Base-by-base conservation (phyloP, 306 rosid species). In the Alnus glutinosa region DNA sequence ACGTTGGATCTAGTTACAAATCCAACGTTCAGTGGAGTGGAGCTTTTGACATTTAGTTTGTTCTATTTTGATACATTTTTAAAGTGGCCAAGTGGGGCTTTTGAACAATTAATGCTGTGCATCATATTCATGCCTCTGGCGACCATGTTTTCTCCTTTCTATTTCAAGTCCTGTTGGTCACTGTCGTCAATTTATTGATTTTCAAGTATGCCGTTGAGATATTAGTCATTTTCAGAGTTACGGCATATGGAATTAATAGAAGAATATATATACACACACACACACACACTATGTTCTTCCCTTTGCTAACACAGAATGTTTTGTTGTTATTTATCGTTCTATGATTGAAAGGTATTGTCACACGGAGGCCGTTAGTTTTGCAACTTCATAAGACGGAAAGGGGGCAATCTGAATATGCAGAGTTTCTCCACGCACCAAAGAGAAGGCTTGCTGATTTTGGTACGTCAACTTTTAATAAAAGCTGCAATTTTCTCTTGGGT, bases 401-500 rank as follows among this genome's bases (percentile, higher is more conserved):
- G 1, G 98, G 98, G 59, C 86, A 84, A 61, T 61, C 89, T 68
- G 99, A 96, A 37, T 96, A 96, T 81, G 98, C 98, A 3, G 99
- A 96, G 87, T 96, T 96, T 88, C 99, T 96, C 83, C 99, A 96
- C 84, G 77, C 90, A 28, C 96, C 98, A 2, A 90, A 90, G 85
- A 91, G 78, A 92, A 91, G 82, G 83, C 88, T 89, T 42, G 44
- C 89, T 4, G 99, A 93, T 90, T 96, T 93, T 34, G 98, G 99
- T 93, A 85, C 57, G 77, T 80, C 18, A 69, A 71, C 68, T 82
- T 81, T 58, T 62, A 39, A 30, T 71, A 15, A 4, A 61, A 47
- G 9, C 63, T 71, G 77, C 30, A 59, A 39, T n/a, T 72, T 79
- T 55, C 74, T 71, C 46, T 78, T 76, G 23, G 30, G 70, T 30